Conservation (phyloP, 805 yeast species). For the Nakazawaea laoshanensis region DNA sequence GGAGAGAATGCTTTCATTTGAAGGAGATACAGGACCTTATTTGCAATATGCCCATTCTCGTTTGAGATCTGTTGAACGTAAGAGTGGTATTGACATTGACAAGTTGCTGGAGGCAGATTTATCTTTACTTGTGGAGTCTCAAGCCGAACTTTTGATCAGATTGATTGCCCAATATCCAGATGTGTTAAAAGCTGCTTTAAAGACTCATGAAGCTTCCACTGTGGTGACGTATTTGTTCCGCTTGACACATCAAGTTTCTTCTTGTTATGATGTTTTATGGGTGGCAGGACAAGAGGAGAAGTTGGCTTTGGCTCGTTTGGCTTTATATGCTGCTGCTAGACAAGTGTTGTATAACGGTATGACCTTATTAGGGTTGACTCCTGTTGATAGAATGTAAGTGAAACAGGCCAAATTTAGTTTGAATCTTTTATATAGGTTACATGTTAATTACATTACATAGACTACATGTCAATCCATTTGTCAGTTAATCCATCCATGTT, state of each 20-base stretch:
- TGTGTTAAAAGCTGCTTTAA: slow-evolving; percentile 69
- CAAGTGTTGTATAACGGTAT: slow-evolving; percentile 88
- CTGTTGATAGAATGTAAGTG: slow-evolving; percentile 93
- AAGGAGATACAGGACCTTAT: slow-evolving; percentile 99
- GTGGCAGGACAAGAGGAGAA: slow-evolving; percentile 91
- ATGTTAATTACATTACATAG: background rate
- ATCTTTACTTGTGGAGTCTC: slow-evolving; percentile 20
- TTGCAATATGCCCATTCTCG: slow-evolving; percentile 98
- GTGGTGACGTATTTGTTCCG: slow-evolving; percentile 89
- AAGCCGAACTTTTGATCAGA: slow-evolving; percentile 54
- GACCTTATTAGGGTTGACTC: slow-evolving; percentile 84
- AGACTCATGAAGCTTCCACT: slow-evolving; percentile 88
- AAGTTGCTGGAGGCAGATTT: slow-evolving; percentile 20
- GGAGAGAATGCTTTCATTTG: slow-evolving; percentile 97
- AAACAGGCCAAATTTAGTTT: too few species aligned
- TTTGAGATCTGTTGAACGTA: slow-evolving; percentile 89
- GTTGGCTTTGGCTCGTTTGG: slow-evolving; percentile 83
- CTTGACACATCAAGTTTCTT: slow-evolving; percentile 87
- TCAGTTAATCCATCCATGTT: too few species aligned
- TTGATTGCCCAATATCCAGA: slow-evolving; percentile 88
- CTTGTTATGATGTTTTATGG: slow-evolving; percentile 94
- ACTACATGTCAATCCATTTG: too few species aligned
- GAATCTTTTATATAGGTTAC: background rate
- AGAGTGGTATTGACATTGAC: slow-evolving; percentile 41
- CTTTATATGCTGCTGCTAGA: slow-evolving; percentile 83